Evolutionary conservation across 2,329 filamentous ascomycete species (phyloP).

Genomic region (Ophiocordyceps camponoti-floridani): DNA sequence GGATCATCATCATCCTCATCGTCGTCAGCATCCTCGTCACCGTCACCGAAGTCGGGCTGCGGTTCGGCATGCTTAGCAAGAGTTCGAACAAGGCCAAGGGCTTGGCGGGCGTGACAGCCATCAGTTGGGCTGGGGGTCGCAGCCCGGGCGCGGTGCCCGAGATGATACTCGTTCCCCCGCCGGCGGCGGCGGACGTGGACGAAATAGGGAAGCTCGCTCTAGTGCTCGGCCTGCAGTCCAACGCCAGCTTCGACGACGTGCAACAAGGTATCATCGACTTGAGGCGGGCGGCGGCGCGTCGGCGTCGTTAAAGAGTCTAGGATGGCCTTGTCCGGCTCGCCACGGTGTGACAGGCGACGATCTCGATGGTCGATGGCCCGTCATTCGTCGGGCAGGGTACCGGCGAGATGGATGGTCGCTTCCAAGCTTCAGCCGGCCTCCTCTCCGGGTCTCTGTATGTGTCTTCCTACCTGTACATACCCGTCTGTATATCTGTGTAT

Average conservation of each 20-base stretch:
- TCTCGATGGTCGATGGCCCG: background rate
- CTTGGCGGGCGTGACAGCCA: constrained; percentile 3
- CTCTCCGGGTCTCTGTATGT: no score
- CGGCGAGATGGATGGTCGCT: background rate
- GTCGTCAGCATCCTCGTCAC: constrained; percentile 82
- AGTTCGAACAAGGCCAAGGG: constrained; percentile 4
- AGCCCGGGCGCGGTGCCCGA: constrained; percentile 4
- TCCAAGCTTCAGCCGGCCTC: no score
- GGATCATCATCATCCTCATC: constrained; percentile 95
- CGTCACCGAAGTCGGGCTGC: constrained; percentile 69
- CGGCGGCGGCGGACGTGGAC: constrained; percentile 6
- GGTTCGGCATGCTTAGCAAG: constrained; percentile 54
- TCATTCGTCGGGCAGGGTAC: background rate
- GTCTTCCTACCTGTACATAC: background rate
- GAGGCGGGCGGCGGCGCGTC: constrained; percentile 5
- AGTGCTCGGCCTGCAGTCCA: constrained; percentile 14
- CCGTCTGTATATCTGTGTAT: background rate
- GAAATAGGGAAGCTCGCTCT: constrained; percentile 17
- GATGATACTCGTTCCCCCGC: constrained; percentile 5
- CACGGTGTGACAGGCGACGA: background rate
- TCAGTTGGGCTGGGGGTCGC: constrained; percentile 4
- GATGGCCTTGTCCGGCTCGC: background rate
- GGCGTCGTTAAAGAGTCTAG: background rate
- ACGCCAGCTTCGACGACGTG: constrained; percentile 18
- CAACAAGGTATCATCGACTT: constrained; percentile 14